Percentiles rank a stretch among this genome's conserved stretches.
phyloP scores from a whole-genome alignment of 2,329 filamentous ascomycete genomes.

The Sporothrix luriei region DNA sequence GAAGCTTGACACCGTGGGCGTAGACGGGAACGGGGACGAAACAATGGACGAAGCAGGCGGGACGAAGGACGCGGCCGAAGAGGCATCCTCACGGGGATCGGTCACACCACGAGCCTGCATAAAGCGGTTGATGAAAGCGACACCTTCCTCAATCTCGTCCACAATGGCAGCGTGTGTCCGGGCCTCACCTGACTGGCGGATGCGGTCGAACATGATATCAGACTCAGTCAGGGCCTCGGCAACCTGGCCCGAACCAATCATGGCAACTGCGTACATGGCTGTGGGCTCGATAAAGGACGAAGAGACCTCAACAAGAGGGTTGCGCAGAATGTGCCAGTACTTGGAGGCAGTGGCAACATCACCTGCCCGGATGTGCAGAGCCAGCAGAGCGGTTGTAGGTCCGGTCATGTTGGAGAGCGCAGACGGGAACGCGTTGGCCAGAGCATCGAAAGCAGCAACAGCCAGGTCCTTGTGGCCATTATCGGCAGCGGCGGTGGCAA shows the following conservation, averaged over 20 bases:
- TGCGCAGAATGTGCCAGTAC: slow-evolving; percentile 77
- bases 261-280: slow-evolving; percentile 84
- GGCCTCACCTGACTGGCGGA: slow-evolving; percentile 62
- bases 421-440: slow-evolving; percentile 59
- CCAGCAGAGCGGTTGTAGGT: slow-evolving; percentile 65
- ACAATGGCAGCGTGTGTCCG: slow-evolving; percentile 56
- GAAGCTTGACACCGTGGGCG: slow-evolving; percentile 61
- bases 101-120: slow-evolving; percentile 59
- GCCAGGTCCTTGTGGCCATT: slow-evolving; percentile 70
- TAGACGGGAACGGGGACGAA: slow-evolving; percentile 57
- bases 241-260: slow-evolving; percentile 82
- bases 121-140: slow-evolving; percentile 66
- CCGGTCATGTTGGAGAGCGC: slow-evolving; percentile 53
- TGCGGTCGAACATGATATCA: slow-evolving; percentile 83
- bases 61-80: slow-evolving; percentile 50
- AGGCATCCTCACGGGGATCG: slow-evolving; percentile 56
- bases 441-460: slow-evolving; percentile 63
- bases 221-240: slow-evolving; percentile 79
- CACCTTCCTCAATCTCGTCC: slow-evolving; percentile 85
- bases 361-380: slow-evolving; percentile 80
- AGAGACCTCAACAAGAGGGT: slow-evolving; percentile 61
- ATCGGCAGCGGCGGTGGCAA: slow-evolving; percentile 80
- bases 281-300: slow-evolving; percentile 79
- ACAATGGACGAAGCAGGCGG: slow-evolving; percentile 50
- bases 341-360: slow-evolving; percentile 75